A percentile compares a stretch with the other conserved stretches of the same genome.
phyloP scores from a whole-genome alignment of 176 grass and related monocot species.

The Oryza meyeriana region DNA sequence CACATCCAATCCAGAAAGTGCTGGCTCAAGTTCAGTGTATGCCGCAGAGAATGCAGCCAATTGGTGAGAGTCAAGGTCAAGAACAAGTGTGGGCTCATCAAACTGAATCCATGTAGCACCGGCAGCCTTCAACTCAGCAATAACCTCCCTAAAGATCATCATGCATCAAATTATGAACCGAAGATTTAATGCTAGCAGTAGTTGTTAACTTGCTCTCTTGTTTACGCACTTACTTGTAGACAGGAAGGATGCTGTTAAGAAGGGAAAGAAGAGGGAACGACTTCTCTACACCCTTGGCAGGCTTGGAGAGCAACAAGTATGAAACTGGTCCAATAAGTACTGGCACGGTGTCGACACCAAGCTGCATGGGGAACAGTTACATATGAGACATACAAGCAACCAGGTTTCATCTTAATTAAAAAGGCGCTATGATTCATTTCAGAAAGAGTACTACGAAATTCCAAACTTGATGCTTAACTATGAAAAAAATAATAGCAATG shows the following conservation, averaged over 20 bases:
- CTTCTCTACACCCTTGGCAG: constrained; percentile 95
- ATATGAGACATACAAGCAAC: constrained; percentile 18
- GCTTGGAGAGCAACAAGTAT: constrained; percentile 90
- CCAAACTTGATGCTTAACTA: not conserved
- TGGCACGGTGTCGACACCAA: constrained; percentile 81
- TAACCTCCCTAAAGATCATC: constrained; percentile 68
- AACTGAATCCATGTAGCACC: constrained; percentile 98
- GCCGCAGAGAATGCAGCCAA: constrained; percentile 71
- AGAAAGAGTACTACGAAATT: not conserved
- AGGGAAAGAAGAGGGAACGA: constrained; percentile 86
- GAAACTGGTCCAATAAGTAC: constrained; percentile 92
- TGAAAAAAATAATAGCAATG: not conserved
- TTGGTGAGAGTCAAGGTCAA: constrained; percentile 78
- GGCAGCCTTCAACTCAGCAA: constrained; percentile 80
- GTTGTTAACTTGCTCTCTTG: no score
- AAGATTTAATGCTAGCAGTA: not conserved
- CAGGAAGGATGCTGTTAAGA: constrained; percentile 67
- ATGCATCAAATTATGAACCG: constrained; percentile 30
- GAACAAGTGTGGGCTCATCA: constrained; percentile 90
- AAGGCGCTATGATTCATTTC: not conserved
- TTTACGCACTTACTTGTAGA: constrained; percentile 98
- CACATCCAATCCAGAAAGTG: constrained; percentile 79
- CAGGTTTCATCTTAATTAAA: not conserved
- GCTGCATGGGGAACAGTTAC: constrained; percentile 47
- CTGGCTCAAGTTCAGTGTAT: constrained; percentile 64